Base-by-base conservation (phyloP, 2,329 filamentous ascomycete species). In the Curvularia sp. region DNA sequence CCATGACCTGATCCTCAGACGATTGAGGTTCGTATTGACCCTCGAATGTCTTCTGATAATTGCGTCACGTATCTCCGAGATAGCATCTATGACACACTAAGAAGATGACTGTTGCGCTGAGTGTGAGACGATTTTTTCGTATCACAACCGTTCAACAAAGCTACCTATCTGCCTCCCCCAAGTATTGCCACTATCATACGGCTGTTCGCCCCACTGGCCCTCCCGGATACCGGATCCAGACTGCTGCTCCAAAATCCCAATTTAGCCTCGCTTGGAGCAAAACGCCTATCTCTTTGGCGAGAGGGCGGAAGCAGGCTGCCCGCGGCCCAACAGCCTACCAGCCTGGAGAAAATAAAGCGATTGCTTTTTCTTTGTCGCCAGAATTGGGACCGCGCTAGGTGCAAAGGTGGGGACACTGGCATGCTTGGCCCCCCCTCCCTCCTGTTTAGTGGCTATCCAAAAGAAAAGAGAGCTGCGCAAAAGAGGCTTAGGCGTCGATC, bases 301-400 rank as follows among this genome's bases (percentile, higher is more conserved):
- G 30, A 23, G 32, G 21, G 10, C 47, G 34, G 47, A 49, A 39
- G 47, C 43, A 23, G 43, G n/a, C 43, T 21, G 27, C 28, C 43
- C 13, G 25, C 42, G 6, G 27, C 25, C 21, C 47, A 49, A 28
- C 47, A 49, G 47, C 47, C 23, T 49, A 6, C 32, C 32, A 25
- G 32, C 46, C 34, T 38, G 30, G 21, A 9, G 15, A 25, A 10
- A 25, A 15, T 21, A 25, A 38, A 5, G 13, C 9, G 8, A 13
- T 39, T 49, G 47, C 47, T 49, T 49, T 49, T 49, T 49, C 47
- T 23, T 49, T n/a, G 39, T 42, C 23, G 32, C 23, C 21, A 49
- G 15, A 23, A 49, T 49, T 23, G 21, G 34, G 32, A 38, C 32
- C 47, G 21, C 47, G 23, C 47, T 49, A 49, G 15, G 32, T 19